Evolutionary conservation across 345 rosid species (phyloP).

Genomic region (Gossypium ekmanianum): DNA sequence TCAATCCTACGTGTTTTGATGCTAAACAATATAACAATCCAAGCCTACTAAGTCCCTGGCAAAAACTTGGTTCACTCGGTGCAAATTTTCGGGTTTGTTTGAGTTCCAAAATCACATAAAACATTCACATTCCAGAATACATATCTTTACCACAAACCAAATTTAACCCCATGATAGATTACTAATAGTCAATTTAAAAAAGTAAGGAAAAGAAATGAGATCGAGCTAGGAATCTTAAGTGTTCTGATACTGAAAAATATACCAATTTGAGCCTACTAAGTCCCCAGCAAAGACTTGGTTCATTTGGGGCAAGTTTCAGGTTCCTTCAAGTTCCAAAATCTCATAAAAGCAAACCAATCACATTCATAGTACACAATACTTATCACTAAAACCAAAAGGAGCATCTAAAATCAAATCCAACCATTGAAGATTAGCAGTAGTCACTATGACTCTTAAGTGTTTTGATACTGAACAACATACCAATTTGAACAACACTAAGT

Average conservation of each 20-base stretch:
- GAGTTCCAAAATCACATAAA: not conserved
- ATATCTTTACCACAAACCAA: not conserved
- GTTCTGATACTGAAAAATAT: not conserved
- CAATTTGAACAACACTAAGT: not conserved
- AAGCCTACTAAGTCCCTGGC: not conserved
- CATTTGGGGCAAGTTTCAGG: not conserved
- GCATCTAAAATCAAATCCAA: slow-evolving; percentile 10
- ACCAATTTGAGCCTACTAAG: not conserved
- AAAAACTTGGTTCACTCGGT: not conserved
- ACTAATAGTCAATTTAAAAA: not conserved
- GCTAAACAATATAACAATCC: not conserved
- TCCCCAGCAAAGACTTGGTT: not conserved
- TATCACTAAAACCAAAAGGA: not conserved
- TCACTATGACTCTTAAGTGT: not conserved
- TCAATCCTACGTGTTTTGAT: not conserved
- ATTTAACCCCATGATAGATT: not conserved
- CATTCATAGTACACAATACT: not conserved
- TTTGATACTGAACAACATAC: not conserved
- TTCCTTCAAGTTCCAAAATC: not conserved
- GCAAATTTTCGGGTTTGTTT: not conserved
- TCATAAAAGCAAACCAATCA: not conserved
- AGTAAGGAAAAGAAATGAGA: not conserved
- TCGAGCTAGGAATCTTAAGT: not conserved
- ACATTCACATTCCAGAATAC: not conserved
- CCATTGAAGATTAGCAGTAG: not conserved